These are phyloP conservation scores for Pseudoscleropodium purum DNA, from an alignment of 225 moss, liverwort and hornwort species.

Conservation along the genomic window DNA sequence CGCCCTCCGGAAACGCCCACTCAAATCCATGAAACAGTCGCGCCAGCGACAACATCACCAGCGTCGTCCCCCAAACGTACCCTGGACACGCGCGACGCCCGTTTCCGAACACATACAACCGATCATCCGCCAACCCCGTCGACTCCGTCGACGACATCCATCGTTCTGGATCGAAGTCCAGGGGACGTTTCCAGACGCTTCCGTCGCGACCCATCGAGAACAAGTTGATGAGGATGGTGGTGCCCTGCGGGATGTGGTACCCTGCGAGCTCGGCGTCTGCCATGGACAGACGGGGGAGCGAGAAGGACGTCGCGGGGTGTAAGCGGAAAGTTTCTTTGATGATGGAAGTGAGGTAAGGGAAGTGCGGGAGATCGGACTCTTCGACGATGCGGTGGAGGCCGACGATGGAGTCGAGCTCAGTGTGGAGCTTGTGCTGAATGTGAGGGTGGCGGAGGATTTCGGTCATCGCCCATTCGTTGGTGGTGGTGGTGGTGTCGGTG, in stretches of 20 bases:
- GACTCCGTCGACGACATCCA: neutral
- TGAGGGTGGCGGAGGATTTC: slow-evolving; percentile 20
- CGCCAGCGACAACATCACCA: slow-evolving; percentile 16
- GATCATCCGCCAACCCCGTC: neutral
- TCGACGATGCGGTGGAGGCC: slow-evolving; percentile 22
- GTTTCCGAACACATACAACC: slow-evolving; percentile 16
- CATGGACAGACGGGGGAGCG: slow-evolving; percentile 18
- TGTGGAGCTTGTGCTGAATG: slow-evolving; percentile 21
- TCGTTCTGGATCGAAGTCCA: slow-evolving; percentile 29
- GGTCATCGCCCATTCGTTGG: slow-evolving; percentile 33
- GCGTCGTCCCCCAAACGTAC: neutral
- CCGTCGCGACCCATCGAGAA: slow-evolving; percentile 15
- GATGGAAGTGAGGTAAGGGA: slow-evolving; percentile 20
- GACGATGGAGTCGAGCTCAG: slow-evolving; percentile 23
- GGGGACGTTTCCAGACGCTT: neutral
- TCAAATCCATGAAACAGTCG: slow-evolving; percentile 24
- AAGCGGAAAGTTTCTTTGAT: slow-evolving; percentile 24
- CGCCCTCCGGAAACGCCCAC: slow-evolving; percentile 14
- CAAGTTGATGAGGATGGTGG: slow-evolving; percentile 25
- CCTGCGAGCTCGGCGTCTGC: slow-evolving; percentile 20
- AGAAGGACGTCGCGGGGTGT: slow-evolving; percentile 19
- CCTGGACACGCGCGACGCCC: slow-evolving; percentile 27
- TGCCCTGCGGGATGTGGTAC: slow-evolving; percentile 38
- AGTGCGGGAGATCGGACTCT: slow-evolving; percentile 5
- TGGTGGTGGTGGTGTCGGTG: slow-evolving; percentile 22